Evolutionary conservation across 352 stramenopile species (phyloP).

Genomic region (Phytophthora fragariae): DNA sequence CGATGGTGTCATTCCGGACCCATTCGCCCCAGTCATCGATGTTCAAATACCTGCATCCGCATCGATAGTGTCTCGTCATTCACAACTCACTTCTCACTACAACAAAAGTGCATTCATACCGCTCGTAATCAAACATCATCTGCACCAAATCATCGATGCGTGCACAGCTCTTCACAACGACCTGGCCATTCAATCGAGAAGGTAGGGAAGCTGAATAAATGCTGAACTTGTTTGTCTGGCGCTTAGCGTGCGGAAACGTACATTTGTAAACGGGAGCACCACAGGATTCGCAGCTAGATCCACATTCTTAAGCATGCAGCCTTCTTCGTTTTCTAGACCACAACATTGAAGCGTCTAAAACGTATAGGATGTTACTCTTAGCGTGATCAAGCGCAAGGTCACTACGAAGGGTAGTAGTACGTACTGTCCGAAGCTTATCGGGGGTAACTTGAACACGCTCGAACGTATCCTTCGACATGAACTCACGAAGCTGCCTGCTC

Average conservation of each 20-base stretch:
- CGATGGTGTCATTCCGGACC: slow-evolving; percentile 80
- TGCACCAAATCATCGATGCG: slow-evolving; percentile 65
- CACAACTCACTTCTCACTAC: neutral
- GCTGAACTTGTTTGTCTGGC: neutral
- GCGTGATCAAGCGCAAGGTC: neutral
- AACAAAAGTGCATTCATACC: slow-evolving; percentile 25
- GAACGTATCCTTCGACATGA: slow-evolving; percentile 77
- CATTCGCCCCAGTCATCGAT: slow-evolving; percentile 84
- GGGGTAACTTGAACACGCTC: slow-evolving; percentile 59
- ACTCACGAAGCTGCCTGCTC: slow-evolving; percentile 65
- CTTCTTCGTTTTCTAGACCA: slow-evolving; percentile 61
- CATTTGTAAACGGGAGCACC: slow-evolving; percentile 71
- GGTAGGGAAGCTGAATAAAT: neutral
- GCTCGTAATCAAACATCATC: slow-evolving; percentile 88
- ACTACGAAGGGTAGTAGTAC: neutral
- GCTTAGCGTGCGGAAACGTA: slow-evolving; percentile 24
- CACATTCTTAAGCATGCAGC: slow-evolving; percentile 66
- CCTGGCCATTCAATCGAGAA: slow-evolving; percentile 30
- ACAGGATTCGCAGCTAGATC: slow-evolving; percentile 54
- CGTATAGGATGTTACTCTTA: neutral
- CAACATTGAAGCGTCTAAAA: slow-evolving; percentile 55
- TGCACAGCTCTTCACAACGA: slow-evolving; percentile 71
- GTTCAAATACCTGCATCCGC: slow-evolving; percentile 59
- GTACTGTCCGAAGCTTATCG: slow-evolving; percentile 52
- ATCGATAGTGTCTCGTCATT: neutral